These are phyloP conservation scores for Sequoiadendron giganteum DNA, from an alignment of 75 land plant genomes.

Conservation along the genomic window DNA sequence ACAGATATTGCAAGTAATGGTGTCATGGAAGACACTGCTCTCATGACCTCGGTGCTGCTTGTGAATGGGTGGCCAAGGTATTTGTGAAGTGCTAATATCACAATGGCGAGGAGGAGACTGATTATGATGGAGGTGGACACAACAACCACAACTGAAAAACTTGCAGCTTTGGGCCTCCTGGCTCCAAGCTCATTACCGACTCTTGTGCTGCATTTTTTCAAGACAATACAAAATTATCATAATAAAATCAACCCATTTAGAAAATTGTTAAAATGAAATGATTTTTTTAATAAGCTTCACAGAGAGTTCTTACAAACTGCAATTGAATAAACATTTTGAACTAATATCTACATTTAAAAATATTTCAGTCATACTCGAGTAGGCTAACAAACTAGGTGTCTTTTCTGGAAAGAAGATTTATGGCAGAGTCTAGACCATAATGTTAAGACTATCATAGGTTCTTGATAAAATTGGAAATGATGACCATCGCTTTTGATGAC, in stretches of 20 bases:
- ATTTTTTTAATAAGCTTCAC: not conserved
- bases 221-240: not conserved
- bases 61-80: slow-evolving; percentile 44
- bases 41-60: slow-evolving; percentile 31
- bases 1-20: slow-evolving; percentile 47
- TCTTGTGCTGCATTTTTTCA: slow-evolving; percentile 43
- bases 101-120: slow-evolving; percentile 29
- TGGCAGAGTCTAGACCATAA: not conserved
- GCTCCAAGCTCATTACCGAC: slow-evolving; percentile 79
- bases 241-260: not conserved
- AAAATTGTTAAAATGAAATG: too few relatives aligned
- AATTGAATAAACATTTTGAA: too few relatives aligned
- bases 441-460: too few relatives aligned
- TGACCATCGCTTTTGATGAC: too few relatives aligned
- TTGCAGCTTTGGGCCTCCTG: slow-evolving; percentile 42
- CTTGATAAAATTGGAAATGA: not conserved
- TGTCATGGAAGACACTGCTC: slow-evolving; percentile 32
- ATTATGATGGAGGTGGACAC: slow-evolving; percentile 22
- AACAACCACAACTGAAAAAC: slow-evolving; percentile 45
- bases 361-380: too few relatives aligned
- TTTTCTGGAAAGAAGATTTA: not conserved
- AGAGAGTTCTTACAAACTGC: not conserved
- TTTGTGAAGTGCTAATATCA: slow-evolving; percentile 28
- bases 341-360: too few relatives aligned
- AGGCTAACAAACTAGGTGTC: not conserved